These are phyloP conservation scores for Suillus subalutaceus DNA, from an alignment of 768 basidiomycete genomes.

Conservation along the genomic window DNA sequence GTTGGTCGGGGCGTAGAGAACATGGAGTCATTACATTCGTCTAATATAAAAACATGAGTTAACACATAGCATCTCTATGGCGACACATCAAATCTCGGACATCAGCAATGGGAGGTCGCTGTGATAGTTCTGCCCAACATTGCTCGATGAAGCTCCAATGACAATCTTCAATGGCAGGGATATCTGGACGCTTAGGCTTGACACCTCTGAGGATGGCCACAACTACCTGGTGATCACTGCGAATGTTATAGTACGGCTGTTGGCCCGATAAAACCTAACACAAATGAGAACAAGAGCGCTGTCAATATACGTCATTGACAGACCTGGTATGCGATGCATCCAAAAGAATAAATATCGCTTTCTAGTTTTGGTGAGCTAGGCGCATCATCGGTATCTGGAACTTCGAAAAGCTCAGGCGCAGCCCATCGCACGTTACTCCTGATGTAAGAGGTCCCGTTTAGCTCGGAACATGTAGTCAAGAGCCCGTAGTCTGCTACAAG, in stretches of 20 bases:
- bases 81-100: neutral
- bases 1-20: too few species aligned
- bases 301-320: neutral
- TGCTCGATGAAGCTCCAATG: conserved; percentile 45
- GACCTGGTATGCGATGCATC: conserved; percentile 31
- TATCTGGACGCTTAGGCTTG: conserved; percentile 26
- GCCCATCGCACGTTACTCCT: conserved; percentile 34
- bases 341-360: conserved; percentile 17
- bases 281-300: neutral
- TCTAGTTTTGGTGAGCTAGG: neutral
- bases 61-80: neutral
- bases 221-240: conserved; percentile 10
- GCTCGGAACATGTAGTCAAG: neutral
- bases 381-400: conserved; percentile 16
- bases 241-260: conserved; percentile 6
- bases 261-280: conserved; percentile 5
- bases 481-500: conserved; percentile 3
- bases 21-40: neutral
- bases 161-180: conserved; percentile 38
- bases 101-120: neutral
- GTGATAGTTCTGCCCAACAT: conserved; percentile 35
- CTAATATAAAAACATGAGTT: neutral
- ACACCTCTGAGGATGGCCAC: conserved; percentile 17
- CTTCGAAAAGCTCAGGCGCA: conserved; percentile 31
- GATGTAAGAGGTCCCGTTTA: conserved; percentile 8